Base-by-base conservation (phyloP, 805 yeast species). In the Candida sanyiensis region DNA sequence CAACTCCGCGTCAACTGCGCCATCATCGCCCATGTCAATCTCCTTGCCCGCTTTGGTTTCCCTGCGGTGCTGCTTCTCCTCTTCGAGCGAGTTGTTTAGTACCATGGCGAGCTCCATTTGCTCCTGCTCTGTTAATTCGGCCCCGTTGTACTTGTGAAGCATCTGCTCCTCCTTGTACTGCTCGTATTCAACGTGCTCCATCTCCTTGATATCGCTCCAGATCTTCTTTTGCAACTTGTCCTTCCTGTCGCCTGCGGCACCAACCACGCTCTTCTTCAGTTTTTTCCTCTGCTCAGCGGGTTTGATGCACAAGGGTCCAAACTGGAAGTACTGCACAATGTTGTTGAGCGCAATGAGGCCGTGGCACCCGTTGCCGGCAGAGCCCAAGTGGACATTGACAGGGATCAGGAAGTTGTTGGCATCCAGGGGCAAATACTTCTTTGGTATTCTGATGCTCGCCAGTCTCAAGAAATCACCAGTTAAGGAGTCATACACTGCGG, bases 21-120 rank as follows among this genome's bases (percentile, higher is more conserved):
- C 45, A 10, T 27, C 30, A 7, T 26, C 38, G 19, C 24, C 37
- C 20, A 3, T 17, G 18, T 27, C 10, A 3, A 21, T 12, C 13
- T 33, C 32, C 8, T 19, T 30, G 8, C 37, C 35, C 4, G 23
- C 32, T n/a, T 29, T 26, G 3, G 28, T 11, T 42, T 42, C 28
- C 31, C n/a, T 23, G 44, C 49, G 29, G 43, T 12, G 37, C 19
- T 31, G 12, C 3, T 24, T 27, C 8, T 39, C 33, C 6, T 46
- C 45, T n/a, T 51, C 43, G 17, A 51, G 5, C 0, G 58, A 53
- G 5, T 38, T 16, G 26, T 49, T 52, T 23, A 54, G 24, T 1
- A 52, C 57, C 45, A 52, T 48, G 0, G 58, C 59, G 11, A 55
- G 33, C 33, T 55, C 56, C 2, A 55, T 28, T 21, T 55, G 52